Conservation (phyloP, 2,329 filamentous ascomycete genomes). For the Orbilia blumenaviensis region DNA sequence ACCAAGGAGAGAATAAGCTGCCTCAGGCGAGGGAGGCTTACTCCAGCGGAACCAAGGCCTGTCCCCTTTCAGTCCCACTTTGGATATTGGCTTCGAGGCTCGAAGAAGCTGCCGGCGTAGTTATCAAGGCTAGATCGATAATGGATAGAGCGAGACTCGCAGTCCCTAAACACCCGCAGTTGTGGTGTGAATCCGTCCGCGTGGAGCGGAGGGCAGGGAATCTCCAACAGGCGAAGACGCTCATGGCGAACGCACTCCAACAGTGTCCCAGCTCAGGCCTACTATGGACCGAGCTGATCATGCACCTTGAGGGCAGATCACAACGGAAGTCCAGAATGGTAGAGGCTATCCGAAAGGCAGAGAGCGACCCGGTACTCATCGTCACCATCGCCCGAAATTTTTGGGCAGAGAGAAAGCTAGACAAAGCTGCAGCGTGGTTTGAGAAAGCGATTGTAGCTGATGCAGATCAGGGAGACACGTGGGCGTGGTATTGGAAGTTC, state of each 20-base stretch:
- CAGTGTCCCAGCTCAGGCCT: constrained; percentile 88
- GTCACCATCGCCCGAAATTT: constrained; percentile 94
- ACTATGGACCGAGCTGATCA: constrained; percentile 93
- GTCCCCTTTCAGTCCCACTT: constrained; percentile 81
- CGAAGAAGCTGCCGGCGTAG: constrained; percentile 82
- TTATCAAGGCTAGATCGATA: constrained; percentile 91
- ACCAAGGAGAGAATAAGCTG: constrained; percentile 80
- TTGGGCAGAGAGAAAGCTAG: constrained; percentile 89
- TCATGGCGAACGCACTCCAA: constrained; percentile 93
- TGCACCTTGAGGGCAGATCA: constrained; percentile 88
- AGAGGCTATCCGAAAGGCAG: constrained; percentile 96
- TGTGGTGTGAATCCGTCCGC: constrained; percentile 94
- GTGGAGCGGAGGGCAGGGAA: constrained; percentile 90
- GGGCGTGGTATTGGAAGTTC: constrained; percentile 99
- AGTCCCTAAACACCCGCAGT: constrained; percentile 80
- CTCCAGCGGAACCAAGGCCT: constrained; percentile 84
- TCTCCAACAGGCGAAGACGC: constrained; percentile 80
- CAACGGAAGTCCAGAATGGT: constrained; percentile 90
- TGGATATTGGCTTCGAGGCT: constrained; percentile 90
- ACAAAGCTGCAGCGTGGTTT: constrained; percentile 97
- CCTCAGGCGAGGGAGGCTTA: constrained; percentile 91
- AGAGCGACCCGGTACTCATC: constrained; percentile 88
- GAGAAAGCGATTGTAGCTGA: constrained; percentile 92
- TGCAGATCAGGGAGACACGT: constrained; percentile 86
- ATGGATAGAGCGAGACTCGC: constrained; percentile 90